Evolutionary conservation across 345 rosid species (phyloP).

Genomic region (Eucalyptus sp.): DNA sequence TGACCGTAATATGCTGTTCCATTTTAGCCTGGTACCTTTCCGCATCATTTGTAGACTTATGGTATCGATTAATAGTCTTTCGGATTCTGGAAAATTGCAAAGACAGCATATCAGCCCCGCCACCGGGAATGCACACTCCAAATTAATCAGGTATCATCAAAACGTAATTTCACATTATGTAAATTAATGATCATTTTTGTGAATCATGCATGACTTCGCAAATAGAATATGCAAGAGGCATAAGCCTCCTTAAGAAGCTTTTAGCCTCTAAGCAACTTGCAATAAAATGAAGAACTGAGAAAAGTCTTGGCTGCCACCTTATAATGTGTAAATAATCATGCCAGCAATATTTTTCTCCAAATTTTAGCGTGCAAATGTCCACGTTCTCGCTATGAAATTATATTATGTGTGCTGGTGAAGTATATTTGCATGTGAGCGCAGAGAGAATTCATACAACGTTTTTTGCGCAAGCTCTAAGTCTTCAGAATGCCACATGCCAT

Average conservation of each 20-base stretch:
- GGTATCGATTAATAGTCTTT: slow-evolving; percentile 32
- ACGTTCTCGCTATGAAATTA: background rate
- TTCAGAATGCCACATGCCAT: background rate
- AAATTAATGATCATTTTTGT: background rate
- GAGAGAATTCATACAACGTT: background rate
- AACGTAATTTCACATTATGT: background rate
- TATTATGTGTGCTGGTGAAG: background rate
- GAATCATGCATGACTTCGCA: background rate
- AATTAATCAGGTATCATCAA: background rate
- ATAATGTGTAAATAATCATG: background rate
- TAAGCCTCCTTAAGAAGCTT: background rate
- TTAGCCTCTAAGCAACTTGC: background rate
- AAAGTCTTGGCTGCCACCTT: background rate
- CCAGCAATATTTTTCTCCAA: background rate
- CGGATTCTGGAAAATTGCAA: slow-evolving; percentile 17
- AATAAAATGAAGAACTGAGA: background rate
- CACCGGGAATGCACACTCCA: background rate
- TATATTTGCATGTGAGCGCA: background rate
- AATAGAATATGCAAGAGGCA: background rate
- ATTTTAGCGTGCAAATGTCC: background rate
- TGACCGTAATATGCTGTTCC: slow-evolving; percentile 2
- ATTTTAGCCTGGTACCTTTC: background rate
- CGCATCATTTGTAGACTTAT: slow-evolving; percentile 5
- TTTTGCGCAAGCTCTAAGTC: background rate
- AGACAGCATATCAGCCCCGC: background rate